Evolutionary conservation across 495 filamentous ascomycete species (phyloP).

Genomic region (Penicillium simplicissimum): DNA sequence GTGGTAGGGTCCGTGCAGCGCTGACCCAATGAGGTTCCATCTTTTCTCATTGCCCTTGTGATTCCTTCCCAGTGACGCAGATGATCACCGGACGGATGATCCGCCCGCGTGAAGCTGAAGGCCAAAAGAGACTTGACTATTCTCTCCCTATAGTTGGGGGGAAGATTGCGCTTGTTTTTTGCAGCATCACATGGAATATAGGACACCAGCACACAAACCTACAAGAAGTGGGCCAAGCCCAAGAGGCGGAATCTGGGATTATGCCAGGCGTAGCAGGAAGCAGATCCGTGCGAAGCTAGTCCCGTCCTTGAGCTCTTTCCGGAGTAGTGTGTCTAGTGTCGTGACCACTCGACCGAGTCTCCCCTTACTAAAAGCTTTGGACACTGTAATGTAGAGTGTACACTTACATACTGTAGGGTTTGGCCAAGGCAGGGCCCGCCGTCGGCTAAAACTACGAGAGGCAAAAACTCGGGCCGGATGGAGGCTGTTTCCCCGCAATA

Average conservation of each 20-base stretch:
- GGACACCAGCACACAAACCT: background rate
- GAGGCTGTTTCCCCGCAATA: slow-evolving; percentile 23
- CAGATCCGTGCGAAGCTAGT: background rate
- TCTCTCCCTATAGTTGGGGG: background rate
- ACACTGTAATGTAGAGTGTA: too few species aligned
- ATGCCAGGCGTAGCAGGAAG: background rate
- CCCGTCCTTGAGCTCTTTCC: background rate
- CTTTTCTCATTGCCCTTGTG: slow-evolving; percentile 17
- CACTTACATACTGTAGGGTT: too few species aligned
- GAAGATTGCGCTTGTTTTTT: background rate
- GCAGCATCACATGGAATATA: slow-evolving; percentile 1
- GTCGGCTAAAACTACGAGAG: slow-evolving; percentile 11
- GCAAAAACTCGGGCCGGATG: background rate
- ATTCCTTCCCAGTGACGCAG: slow-evolving; percentile 20
- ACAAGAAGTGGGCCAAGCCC: background rate
- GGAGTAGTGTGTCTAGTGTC: too few species aligned
- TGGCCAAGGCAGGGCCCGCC: background rate
- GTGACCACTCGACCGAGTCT: too few species aligned
- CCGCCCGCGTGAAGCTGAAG: slow-evolving; percentile 6
- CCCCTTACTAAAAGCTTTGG: too few species aligned
- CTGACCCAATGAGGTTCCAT: slow-evolving; percentile 18
- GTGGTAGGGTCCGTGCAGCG: slow-evolving; percentile 21
- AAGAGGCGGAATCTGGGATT: background rate
- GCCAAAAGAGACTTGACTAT: background rate
- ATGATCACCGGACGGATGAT: slow-evolving; percentile 25